phyloP scores from a whole-genome alignment of 2,329 filamentous ascomycete genomes.

The Capronia coronata region DNA sequence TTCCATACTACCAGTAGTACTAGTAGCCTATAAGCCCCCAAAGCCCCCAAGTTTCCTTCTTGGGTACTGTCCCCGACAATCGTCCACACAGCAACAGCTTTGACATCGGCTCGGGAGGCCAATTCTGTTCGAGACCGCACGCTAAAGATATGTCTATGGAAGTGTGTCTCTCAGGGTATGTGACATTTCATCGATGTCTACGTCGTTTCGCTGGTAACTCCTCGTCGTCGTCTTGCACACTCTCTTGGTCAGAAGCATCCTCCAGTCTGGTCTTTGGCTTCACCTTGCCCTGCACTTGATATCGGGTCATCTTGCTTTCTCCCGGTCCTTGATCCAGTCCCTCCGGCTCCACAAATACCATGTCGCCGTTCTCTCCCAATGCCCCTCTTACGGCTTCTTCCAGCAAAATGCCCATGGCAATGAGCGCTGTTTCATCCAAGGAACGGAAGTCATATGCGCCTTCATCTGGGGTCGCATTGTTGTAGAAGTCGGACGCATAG shows the following conservation, averaged over 20 bases:
- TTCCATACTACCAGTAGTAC: no score
- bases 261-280: slow-evolving; percentile 2
- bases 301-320: slow-evolving; percentile 18
- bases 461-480: slow-evolving; percentile 31
- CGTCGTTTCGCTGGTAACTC: slow-evolving; percentile 18
- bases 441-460: slow-evolving; percentile 43
- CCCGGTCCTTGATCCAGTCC: slow-evolving; percentile 22
- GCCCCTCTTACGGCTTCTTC: slow-evolving; percentile 51
- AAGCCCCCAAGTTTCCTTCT: no score
- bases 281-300: slow-evolving; percentile 27
- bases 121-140: no score
- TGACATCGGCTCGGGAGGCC: no score
- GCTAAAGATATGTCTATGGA: no score
- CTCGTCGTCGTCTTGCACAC: slow-evolving; percentile 11
- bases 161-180: no score
- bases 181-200: slow-evolving; percentile 19
- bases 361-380: slow-evolving; percentile 52
- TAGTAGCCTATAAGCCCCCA: no score
- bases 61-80: no score
- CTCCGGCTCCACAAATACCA: slow-evolving; percentile 50
- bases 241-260: slow-evolving; percentile 13
- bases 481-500: slow-evolving; percentile 53
- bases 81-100: no score
- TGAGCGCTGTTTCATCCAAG: slow-evolving; percentile 57
- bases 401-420: slow-evolving; percentile 54